phyloP scores from a whole-genome alignment of 2,329 filamentous ascomycete species.

The Daldinia sp. region DNA sequence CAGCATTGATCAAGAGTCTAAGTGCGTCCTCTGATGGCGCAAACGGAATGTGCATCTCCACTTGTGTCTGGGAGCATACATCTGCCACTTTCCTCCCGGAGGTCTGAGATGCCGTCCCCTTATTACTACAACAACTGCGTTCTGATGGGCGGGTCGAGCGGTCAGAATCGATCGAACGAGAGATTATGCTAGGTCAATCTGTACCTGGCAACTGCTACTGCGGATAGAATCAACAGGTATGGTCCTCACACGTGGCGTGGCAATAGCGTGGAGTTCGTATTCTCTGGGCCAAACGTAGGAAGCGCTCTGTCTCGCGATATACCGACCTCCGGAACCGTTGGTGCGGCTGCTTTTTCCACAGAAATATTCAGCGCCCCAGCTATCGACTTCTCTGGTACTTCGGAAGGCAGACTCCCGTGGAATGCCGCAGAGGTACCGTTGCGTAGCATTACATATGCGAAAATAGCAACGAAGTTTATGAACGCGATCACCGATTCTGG shows the following conservation, averaged over 20 bases:
- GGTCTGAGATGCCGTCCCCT: conserved; percentile 41
- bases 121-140: conserved; percentile 75
- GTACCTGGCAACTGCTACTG: conserved; percentile 73
- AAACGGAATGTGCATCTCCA: not conserved
- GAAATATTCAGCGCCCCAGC: conserved; percentile 68
- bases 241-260: conserved; percentile 65
- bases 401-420: conserved; percentile 64
- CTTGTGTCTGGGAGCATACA: not conserved
- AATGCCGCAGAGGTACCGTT: conserved; percentile 63
- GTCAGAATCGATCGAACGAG: conserved; percentile 67
- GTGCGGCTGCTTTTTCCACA: conserved; percentile 70
- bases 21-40: not conserved
- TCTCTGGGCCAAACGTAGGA: conserved; percentile 74
- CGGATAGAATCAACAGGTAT: conserved; percentile 70
- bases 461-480: conserved; percentile 70
- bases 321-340: conserved; percentile 75
- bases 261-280: conserved; percentile 69
- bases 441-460: conserved; percentile 71
- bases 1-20: not conserved
- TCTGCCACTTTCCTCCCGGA: not conserved
- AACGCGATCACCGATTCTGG: conserved; percentile 66
- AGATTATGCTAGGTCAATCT: conserved; percentile 79
- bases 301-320: conserved; percentile 68
- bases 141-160: conserved; percentile 63
- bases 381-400: conserved; percentile 74